These are phyloP conservation scores for Penicillium cataractarum DNA, from an alignment of 495 filamentous ascomycete species.

Conservation along the genomic window DNA sequence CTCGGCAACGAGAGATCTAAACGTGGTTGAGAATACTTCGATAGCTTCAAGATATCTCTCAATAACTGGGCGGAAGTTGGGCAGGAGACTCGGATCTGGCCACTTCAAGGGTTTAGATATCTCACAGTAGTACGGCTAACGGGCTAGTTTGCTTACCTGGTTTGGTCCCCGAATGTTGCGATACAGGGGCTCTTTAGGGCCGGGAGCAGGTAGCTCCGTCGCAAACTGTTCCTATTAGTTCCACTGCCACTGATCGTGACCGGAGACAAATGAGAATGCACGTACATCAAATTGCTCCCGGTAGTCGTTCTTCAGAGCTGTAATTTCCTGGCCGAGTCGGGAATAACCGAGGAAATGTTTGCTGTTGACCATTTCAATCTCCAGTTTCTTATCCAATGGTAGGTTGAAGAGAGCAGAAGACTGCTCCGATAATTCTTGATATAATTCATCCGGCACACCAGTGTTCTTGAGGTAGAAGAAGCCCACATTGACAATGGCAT, in stretches of 20 bases:
- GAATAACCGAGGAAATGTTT: slow-evolving; percentile 62
- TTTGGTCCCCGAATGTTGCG: slow-evolving; percentile 83
- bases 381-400: slow-evolving; percentile 77
- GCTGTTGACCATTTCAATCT: slow-evolving; percentile 89
- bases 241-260: no score
- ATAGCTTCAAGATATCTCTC: slow-evolving; percentile 80
- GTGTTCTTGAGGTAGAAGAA: slow-evolving; percentile 91
- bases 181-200: slow-evolving; percentile 67
- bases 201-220: slow-evolving; percentile 69
- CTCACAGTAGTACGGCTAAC: no score
- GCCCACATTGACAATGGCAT: slow-evolving; percentile 43
- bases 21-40: slow-evolving; percentile 62
- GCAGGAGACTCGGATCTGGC: slow-evolving; percentile 70
- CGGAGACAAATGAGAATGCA: no score
- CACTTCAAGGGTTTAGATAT: slow-evolving; percentile 55
- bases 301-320: slow-evolving; percentile 46
- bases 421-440: slow-evolving; percentile 68
- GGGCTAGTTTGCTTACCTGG: slow-evolving; percentile 32
- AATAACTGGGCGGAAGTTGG: slow-evolving; percentile 70
- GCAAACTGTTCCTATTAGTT: slow-evolving; percentile 37
- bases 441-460: slow-evolving; percentile 68
- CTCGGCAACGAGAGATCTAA: slow-evolving; percentile 86
- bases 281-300: slow-evolving; percentile 92
- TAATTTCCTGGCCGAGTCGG: slow-evolving; percentile 52
- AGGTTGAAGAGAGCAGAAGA: slow-evolving; percentile 80